Percentiles rank a stretch among this genome's conserved stretches.
These are phyloP conservation scores for Ascochyta pisi DNA, from an alignment of 2,329 filamentous ascomycete genomes.

Conservation along the genomic window DNA sequence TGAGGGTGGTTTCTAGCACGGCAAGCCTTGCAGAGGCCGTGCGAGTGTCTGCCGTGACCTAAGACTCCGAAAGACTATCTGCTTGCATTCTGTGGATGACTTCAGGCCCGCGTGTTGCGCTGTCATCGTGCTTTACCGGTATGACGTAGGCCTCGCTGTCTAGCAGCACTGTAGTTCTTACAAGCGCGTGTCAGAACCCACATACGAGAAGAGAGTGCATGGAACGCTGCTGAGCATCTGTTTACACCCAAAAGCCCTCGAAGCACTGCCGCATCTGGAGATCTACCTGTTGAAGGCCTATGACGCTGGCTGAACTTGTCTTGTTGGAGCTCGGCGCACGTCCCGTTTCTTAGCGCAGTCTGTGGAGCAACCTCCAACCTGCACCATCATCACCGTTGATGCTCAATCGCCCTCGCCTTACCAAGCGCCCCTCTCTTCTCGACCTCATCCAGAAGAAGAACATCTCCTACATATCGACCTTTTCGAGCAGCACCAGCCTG, in stretches of 20 bases:
- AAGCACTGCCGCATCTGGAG: background rate
- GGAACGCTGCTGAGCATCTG: background rate
- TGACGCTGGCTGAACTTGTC: conserved; percentile 12
- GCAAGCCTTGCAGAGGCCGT: background rate
- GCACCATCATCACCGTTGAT: conserved; percentile 43
- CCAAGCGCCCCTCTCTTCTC: conserved; percentile 66
- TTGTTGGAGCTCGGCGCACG: conserved; percentile 6
- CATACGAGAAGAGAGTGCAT: background rate
- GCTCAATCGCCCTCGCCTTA: conserved; percentile 66
- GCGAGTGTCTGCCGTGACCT: background rate
- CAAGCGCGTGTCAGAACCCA: conserved; percentile 14
- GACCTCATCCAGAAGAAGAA: conserved; percentile 64
- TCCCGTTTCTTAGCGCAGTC: conserved; percentile 18
- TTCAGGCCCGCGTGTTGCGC: conserved; percentile 4
- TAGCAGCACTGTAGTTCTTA: conserved; percentile 12
- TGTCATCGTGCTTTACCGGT: conserved; percentile 7
- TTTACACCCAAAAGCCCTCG: background rate
- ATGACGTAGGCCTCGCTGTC: conserved; percentile 23
- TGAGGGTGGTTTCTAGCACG: too few relatives aligned
- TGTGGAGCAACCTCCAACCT: conserved; percentile 29
- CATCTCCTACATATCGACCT: conserved; percentile 55
- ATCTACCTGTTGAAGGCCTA: conserved; percentile 9
- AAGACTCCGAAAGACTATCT: background rate
- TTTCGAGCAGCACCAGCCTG: conserved; percentile 25
- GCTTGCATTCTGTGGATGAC: background rate